phyloP scores from a whole-genome alignment of 768 basidiomycete genomes.

The Tulasnella sp. region DNA sequence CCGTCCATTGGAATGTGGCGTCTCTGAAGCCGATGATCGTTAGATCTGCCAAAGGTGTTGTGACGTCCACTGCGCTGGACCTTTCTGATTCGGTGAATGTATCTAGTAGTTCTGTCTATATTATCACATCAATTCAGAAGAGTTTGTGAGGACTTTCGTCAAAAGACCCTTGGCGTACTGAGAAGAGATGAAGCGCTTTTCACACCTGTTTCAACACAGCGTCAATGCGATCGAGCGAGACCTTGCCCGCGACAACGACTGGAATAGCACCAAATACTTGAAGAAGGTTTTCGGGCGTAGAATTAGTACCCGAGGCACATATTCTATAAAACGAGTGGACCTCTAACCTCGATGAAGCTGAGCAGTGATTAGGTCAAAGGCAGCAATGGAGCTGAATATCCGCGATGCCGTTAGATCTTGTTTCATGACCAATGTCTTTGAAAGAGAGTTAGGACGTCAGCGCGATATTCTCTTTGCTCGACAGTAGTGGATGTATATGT shows the following conservation, averaged over 20 bases:
- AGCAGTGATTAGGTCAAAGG: constrained; percentile 50
- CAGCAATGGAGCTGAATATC: constrained; percentile 39
- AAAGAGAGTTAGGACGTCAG: too few species aligned
- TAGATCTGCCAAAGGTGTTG: constrained; percentile 13
- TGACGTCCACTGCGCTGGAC: constrained; percentile 6
- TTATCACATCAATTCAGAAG: background rate
- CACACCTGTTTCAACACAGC: constrained; percentile 37
- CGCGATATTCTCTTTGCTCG: too few species aligned
- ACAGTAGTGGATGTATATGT: too few species aligned
- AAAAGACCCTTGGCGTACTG: background rate
- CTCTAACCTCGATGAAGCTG: constrained; percentile 23
- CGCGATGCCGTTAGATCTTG: constrained; percentile 30
- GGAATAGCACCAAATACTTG: constrained; percentile 29
- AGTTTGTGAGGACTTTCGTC: background rate
- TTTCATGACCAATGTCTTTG: constrained; percentile 33
- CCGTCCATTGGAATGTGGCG: constrained; percentile 42
- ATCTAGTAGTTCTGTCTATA: constrained; percentile 29
- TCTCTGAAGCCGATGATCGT: constrained; percentile 24
- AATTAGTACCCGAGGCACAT: constrained; percentile 4
- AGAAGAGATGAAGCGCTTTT: constrained; percentile 9
- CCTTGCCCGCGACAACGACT: constrained; percentile 35
- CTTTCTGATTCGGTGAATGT: constrained; percentile 19
- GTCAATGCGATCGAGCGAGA: constrained; percentile 50
- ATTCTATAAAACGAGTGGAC: background rate
- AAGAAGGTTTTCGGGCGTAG: constrained; percentile 29